Evolutionary conservation across 1,284 basidiomycete genomes (phyloP).

Genomic region (Moniliella sp.): DNA sequence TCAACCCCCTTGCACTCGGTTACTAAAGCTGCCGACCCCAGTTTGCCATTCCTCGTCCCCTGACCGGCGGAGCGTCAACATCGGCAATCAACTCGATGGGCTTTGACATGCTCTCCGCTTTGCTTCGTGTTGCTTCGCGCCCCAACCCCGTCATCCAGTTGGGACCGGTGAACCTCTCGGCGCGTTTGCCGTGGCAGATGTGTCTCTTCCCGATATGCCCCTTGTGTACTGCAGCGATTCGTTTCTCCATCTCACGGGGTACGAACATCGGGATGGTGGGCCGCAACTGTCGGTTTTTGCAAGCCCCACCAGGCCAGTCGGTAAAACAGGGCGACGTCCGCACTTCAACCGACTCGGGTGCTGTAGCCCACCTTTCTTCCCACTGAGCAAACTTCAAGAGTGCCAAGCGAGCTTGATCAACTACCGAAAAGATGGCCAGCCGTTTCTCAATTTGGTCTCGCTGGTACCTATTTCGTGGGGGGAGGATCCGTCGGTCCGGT

Average conservation of each 20-base stretch:
- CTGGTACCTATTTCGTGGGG: conserved; percentile 13
- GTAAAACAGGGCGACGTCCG: conserved; percentile 49
- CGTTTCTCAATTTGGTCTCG: conserved; percentile 44
- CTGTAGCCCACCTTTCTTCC: conserved; percentile 40
- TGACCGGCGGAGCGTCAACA: no score
- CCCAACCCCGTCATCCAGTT: conserved; percentile 55
- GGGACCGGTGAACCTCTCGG: conserved; percentile 73
- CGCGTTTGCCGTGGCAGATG: conserved; percentile 67
- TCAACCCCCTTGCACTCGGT: no score
- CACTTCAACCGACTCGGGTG: conserved; percentile 47
- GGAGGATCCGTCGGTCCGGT: conserved; percentile 40
- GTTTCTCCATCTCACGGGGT: conserved; percentile 64
- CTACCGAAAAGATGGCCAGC: conserved; percentile 60
- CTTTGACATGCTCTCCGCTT: conserved; percentile 64
- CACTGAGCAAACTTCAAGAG: conserved; percentile 8
- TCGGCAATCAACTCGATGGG: no score
- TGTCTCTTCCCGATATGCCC: conserved; percentile 54
- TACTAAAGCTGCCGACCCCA: no score
- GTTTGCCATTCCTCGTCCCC: no score
- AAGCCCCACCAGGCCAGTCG: conserved; percentile 51
- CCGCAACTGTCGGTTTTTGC: conserved; percentile 38
- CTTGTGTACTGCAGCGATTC: conserved; percentile 67
- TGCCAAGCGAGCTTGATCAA: conserved; percentile 71
- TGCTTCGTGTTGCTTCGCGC: conserved; percentile 54
- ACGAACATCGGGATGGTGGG: conserved; percentile 40